A percentile compares a stretch with the other conserved stretches of the same genome.
Evolutionary conservation across 1,139 yeast species (phyloP).

Genomic region (Chernovozyma aurita): DNA sequence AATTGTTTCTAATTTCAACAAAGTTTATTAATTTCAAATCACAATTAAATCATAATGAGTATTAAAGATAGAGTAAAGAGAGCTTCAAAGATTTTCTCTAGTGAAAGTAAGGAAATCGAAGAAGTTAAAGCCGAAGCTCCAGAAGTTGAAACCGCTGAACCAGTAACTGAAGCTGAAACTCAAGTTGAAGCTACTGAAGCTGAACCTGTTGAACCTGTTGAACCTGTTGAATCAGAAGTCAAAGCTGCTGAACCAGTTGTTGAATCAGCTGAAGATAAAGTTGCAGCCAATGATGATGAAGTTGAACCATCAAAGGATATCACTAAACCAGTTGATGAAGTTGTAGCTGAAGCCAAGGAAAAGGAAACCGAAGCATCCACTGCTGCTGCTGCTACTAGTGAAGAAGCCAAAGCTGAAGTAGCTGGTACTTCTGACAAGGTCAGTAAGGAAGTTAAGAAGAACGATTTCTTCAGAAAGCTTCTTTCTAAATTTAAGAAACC

Average conservation of each 20-base stretch:
- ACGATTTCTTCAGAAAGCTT: slow-evolving; percentile 47
- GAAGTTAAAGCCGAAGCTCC: slow-evolving; percentile 10
- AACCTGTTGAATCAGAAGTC: slow-evolving; percentile 11
- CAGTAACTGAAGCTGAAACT: slow-evolving; percentile 8
- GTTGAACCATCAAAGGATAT: slow-evolving; percentile 19
- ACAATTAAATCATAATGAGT: too few relatives aligned
- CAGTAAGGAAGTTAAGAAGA: slow-evolving; percentile 41
- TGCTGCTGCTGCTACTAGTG: slow-evolving; percentile 15
- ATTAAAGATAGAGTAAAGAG: slow-evolving; percentile 44
- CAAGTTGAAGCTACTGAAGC: slow-evolving; percentile 14
- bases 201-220: slow-evolving; percentile 14
- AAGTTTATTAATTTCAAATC: too few relatives aligned
- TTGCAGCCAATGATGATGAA: slow-evolving; percentile 9
- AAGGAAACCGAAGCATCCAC: slow-evolving; percentile 16
- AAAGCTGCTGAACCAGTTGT: slow-evolving; percentile 15
- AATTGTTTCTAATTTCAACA: too few relatives aligned
- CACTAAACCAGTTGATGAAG: slow-evolving; percentile 10
- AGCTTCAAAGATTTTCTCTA: slow-evolving; percentile 38
- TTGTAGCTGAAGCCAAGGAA: slow-evolving; percentile 11
- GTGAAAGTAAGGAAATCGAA: slow-evolving; percentile 27
- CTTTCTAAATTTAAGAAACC: slow-evolving; percentile 46
- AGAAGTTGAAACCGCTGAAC: slow-evolving; percentile 5
- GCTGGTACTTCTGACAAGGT: slow-evolving; percentile 23
- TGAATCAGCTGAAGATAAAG: slow-evolving; percentile 10
- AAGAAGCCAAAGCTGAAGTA: slow-evolving; percentile 28